Evolutionary conservation across 225 moss, liverwort and hornwort genomes (phyloP).

Genomic region (Marchantia polymorpha): DNA sequence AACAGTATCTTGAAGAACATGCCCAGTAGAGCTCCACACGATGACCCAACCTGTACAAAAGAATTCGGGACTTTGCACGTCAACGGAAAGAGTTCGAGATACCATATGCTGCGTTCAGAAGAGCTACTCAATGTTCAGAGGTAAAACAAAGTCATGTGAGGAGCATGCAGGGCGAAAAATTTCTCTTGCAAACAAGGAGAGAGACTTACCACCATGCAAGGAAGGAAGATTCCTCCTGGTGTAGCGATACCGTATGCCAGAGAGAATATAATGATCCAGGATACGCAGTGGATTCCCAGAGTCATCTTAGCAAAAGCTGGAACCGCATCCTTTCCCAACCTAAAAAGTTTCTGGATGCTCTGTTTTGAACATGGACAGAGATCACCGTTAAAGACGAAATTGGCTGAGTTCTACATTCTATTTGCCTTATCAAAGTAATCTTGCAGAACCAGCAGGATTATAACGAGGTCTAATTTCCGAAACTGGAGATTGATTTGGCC

Average conservation of each 20-base stretch:
- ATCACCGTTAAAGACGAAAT: neutral
- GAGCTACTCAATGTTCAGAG: neutral
- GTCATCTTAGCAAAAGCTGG: constrained; percentile 56
- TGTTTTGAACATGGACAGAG: constrained; percentile 25
- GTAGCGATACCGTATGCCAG: constrained; percentile 84
- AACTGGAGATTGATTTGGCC: too few relatives aligned
- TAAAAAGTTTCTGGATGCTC: constrained; percentile 79
- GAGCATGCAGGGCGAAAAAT: neutral
- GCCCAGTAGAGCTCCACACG: constrained; percentile 77
- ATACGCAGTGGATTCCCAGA: constrained; percentile 58
- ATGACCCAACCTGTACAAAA: constrained; percentile 61
- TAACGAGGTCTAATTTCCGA: too few relatives aligned
- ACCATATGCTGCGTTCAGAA: neutral
- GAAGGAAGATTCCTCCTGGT: constrained; percentile 87
- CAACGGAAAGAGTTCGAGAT: neutral
- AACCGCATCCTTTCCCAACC: constrained; percentile 45
- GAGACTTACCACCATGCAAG: constrained; percentile 70
- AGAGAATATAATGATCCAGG: constrained; percentile 67
- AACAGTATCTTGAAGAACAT: constrained; percentile 50
- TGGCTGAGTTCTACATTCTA: neutral
- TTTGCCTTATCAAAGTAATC: too few relatives aligned
- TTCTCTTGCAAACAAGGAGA: neutral
- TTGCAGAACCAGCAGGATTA: too few relatives aligned
- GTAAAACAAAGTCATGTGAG: neutral
- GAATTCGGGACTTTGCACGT: neutral